These are phyloP conservation scores for Phytophthora idaei DNA, from an alignment of 352 stramenopile genomes.

Conservation along the genomic window DNA sequence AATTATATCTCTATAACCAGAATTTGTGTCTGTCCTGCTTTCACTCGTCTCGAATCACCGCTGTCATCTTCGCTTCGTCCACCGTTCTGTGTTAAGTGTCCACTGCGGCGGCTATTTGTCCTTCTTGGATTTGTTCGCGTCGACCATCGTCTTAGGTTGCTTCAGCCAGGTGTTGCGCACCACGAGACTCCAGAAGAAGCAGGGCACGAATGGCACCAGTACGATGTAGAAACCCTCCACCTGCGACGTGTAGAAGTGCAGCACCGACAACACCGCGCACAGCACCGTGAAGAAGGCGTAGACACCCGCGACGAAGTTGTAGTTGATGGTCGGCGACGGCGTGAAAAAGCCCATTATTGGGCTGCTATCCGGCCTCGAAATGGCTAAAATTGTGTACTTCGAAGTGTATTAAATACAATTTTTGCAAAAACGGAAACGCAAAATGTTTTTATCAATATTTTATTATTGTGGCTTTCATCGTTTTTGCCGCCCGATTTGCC, in stretches of 20 bases:
- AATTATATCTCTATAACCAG: constrained; percentile 23
- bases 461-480: no score
- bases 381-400: no score
- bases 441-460: no score
- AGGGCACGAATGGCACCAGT: constrained; percentile 79
- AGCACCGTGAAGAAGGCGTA: constrained; percentile 76
- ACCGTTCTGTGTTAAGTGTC: not conserved
- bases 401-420: no score
- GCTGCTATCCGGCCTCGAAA: no score
- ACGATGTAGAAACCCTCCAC: constrained; percentile 89
- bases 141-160: constrained; percentile 13
- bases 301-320: constrained; percentile 86
- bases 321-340: constrained; percentile 86
- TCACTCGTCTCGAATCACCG: not conserved
- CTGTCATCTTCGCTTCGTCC: not conserved
- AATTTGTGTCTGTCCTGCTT: constrained; percentile 11
- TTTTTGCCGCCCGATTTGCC: no score
- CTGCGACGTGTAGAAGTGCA: constrained; percentile 67
- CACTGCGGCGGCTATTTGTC: constrained; percentile 29
- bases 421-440: no score
- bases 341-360: constrained; percentile 52
- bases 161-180: constrained; percentile 79
- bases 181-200: constrained; percentile 84
- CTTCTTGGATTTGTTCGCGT: constrained; percentile 30
- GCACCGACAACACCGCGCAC: constrained; percentile 56